phyloP scores from a whole-genome alignment of 176 grass and related monocot species.

The Guadua angustifolia region DNA sequence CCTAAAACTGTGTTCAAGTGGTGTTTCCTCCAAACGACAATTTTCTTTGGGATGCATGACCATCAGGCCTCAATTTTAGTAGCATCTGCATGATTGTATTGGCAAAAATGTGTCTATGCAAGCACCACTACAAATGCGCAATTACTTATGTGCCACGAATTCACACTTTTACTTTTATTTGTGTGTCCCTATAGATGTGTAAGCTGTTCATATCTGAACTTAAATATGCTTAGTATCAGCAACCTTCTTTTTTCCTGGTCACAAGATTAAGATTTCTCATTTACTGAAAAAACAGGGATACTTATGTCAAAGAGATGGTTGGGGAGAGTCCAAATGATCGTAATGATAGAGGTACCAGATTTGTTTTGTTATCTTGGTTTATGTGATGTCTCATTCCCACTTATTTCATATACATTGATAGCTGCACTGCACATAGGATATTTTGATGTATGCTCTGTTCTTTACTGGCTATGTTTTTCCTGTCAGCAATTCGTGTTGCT shows the following conservation, averaged over 20 bases:
- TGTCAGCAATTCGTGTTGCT: slow-evolving; percentile 89
- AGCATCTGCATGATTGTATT: too few relatives aligned
- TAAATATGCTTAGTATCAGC: neutral
- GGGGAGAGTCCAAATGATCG: slow-evolving; percentile 96
- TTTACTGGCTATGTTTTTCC: slow-evolving; percentile 20
- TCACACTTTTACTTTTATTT: slow-evolving; percentile 19
- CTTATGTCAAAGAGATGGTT: slow-evolving; percentile 94
- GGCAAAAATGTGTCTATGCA: slow-evolving; percentile 2
- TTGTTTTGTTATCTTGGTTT: slow-evolving; percentile 5
- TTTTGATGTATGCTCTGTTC: neutral
- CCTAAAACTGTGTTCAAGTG: neutral
- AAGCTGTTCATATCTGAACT: slow-evolving; percentile 30
- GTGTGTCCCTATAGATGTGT: slow-evolving; percentile 14
- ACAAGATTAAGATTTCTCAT: slow-evolving; percentile 24
- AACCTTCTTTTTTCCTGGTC: neutral
- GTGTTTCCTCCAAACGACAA: neutral
- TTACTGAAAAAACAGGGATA: slow-evolving; percentile 72
- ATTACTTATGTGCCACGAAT: neutral
- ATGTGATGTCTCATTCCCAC: slow-evolving; percentile 3
- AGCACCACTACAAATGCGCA: neutral
- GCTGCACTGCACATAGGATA: neutral
- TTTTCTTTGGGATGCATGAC: neutral
- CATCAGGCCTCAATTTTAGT: too few relatives aligned
- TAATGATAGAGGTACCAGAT: slow-evolving; percentile 80
- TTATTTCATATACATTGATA: neutral